Percentiles rank a stretch among this genome's conserved stretches.
These are phyloP conservation scores for Peronosclerospora sorghi DNA, from an alignment of 352 stramenopile genomes.

Conservation along the genomic window DNA sequence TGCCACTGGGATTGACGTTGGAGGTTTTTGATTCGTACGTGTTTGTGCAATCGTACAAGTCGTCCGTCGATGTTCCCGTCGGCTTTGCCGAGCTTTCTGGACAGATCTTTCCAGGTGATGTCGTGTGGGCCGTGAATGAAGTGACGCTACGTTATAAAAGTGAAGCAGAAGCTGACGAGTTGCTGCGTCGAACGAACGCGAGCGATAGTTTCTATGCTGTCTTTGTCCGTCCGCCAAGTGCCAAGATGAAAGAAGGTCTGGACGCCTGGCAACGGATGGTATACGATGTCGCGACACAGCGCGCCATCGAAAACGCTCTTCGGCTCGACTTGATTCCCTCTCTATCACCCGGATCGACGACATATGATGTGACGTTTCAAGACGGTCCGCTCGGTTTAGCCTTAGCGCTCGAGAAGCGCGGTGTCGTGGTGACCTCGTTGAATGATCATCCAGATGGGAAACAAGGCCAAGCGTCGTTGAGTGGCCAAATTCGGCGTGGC, in stretches of 20 bases:
- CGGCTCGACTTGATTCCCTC: slow-evolving; percentile 11
- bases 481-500: slow-evolving; percentile 41
- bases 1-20: slow-evolving; percentile 33
- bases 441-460: slow-evolving; percentile 57
- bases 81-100: slow-evolving; percentile 43
- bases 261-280: slow-evolving; percentile 19
- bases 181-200: slow-evolving; percentile 18
- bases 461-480: slow-evolving; percentile 61
- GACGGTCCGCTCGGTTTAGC: slow-evolving; percentile 64
- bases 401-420: slow-evolving; percentile 50
- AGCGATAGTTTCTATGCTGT: slow-evolving; percentile 25
- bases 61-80: slow-evolving; percentile 12
- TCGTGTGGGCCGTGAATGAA: slow-evolving; percentile 45
- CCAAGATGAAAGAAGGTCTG: slow-evolving; percentile 27
- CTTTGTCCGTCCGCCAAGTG: slow-evolving; percentile 25
- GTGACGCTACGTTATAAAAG: slow-evolving; percentile 14
- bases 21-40: slow-evolving; percentile 24
- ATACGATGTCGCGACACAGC: slow-evolving; percentile 22
- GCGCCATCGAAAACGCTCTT: slow-evolving; percentile 16
- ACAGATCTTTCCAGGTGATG: slow-evolving; percentile 59
- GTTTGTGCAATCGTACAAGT: slow-evolving; percentile 37
- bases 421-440: slow-evolving; percentile 69
- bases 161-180: slow-evolving; percentile 27
- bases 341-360: slow-evolving; percentile 4
- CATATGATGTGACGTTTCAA: slow-evolving; percentile 59